These are phyloP conservation scores for Linum trigynum DNA, from an alignment of 345 rosid genomes.

Conservation along the genomic window DNA sequence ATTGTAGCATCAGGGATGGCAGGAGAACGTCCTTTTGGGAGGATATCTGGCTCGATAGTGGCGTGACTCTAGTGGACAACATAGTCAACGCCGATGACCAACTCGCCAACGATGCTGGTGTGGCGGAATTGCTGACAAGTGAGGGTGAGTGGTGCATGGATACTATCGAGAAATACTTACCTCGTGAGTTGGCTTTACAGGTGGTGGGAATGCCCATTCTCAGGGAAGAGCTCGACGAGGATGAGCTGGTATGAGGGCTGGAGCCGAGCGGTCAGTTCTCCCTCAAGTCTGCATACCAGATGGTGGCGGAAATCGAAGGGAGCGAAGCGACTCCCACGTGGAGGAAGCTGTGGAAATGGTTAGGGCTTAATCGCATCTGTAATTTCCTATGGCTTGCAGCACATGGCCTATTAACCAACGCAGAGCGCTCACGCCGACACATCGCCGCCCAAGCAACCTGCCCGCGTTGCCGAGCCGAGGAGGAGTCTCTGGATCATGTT, in stretches of 20 bases:
- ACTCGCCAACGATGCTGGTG: not conserved
- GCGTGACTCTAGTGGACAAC: not conserved
- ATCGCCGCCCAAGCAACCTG: not conserved
- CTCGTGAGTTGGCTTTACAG: not conserved
- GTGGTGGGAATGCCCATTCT: no score
- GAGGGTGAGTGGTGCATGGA: not conserved
- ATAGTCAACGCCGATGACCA: no score
- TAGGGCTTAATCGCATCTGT: not conserved
- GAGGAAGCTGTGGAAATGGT: not conserved
- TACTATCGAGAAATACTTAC: not conserved
- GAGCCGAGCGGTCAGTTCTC: not conserved
- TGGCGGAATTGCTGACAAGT: not conserved
- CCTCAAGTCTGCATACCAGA: not conserved
- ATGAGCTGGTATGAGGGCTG: not conserved
- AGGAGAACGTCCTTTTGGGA: not conserved
- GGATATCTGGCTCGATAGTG: not conserved
- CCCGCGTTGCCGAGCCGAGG: not conserved
- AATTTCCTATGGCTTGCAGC: not conserved
- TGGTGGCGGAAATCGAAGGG: not conserved
- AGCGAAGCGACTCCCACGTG: not conserved
- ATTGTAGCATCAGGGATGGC: not conserved
- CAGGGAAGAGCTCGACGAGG: not conserved
- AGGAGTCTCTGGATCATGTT: not conserved
- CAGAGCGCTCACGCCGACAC: not conserved
- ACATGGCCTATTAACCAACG: not conserved